A percentile compares a stretch with the other conserved stretches of the same genome.
Conservation (phyloP, 2,329 filamentous ascomycete genomes). For the Laburnicola sp. region DNA sequence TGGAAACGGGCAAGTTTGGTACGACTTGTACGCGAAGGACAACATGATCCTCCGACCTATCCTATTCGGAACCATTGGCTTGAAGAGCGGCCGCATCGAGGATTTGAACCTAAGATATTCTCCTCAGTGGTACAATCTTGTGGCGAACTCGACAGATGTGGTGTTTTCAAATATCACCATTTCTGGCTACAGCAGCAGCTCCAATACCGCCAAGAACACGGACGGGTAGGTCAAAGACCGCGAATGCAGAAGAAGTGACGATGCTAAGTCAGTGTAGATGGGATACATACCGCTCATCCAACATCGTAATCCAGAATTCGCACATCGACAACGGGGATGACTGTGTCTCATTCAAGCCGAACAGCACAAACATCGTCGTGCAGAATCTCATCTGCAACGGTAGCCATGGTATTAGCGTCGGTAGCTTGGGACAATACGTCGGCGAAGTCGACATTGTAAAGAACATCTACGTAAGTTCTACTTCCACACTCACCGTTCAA, state of each 20-base stretch:
- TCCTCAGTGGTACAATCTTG: slow-evolving; percentile 65
- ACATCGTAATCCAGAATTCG: slow-evolving; percentile 69
- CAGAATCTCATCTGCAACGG: slow-evolving; percentile 70
- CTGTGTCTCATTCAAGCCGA: slow-evolving; percentile 75
- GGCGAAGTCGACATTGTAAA: slow-evolving; percentile 68
- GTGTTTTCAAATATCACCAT: slow-evolving; percentile 67
- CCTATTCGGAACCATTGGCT: slow-evolving; percentile 60
- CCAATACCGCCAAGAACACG: slow-evolving; percentile 65
- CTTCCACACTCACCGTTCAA: slow-evolving; percentile 11
- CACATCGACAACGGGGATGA: slow-evolving; percentile 68
- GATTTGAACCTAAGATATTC: slow-evolving; percentile 64
- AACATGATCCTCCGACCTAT: slow-evolving; percentile 63
- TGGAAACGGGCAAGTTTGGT: slow-evolving; percentile 68
- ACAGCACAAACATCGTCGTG: slow-evolving; percentile 68
- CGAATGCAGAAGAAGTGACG: slow-evolving; percentile 57
- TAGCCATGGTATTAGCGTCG: slow-evolving; percentile 73
- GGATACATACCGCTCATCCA: slow-evolving; percentile 64
- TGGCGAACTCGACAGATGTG: slow-evolving; percentile 67
- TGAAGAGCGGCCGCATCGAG: slow-evolving; percentile 61
- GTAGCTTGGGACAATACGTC: slow-evolving; percentile 69
- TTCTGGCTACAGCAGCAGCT: slow-evolving; percentile 56
- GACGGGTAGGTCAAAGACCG: slow-evolving; percentile 50
- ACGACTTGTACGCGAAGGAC: slow-evolving; percentile 62
- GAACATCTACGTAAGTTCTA: slow-evolving; percentile 61
- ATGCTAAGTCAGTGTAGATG: slow-evolving; percentile 42